phyloP scores from a whole-genome alignment of 1,284 basidiomycete species.

The Sphaerobolus stellatus region DNA sequence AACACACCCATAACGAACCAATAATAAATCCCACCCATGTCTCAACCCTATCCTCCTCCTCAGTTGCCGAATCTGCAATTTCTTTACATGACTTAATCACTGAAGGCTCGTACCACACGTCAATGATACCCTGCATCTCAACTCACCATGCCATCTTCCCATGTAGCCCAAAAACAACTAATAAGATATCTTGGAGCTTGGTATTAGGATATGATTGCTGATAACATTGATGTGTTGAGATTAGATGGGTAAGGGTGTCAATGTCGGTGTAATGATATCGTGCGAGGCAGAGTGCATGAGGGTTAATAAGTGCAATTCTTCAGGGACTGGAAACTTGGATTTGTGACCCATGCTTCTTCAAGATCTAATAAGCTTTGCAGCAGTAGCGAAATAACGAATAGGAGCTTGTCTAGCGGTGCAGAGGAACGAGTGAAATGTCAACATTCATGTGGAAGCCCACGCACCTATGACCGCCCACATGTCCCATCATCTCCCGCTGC shows the following conservation, averaged over 20 bases:
- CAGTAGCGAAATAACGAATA: too few relatives aligned
- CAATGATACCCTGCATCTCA: conserved; percentile 61
- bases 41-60: conserved; percentile 42
- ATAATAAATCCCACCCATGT: conserved; percentile 64
- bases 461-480: too few relatives aligned
- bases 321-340: too few relatives aligned
- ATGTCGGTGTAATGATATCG: conserved; percentile 41
- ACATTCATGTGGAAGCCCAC: too few relatives aligned
- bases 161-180: conserved; percentile 66
- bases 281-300: conserved; percentile 26
- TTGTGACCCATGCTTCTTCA: too few relatives aligned
- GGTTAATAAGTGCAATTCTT: too few relatives aligned
- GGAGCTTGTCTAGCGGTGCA: too few relatives aligned
- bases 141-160: conserved; percentile 9
- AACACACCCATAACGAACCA: conserved; percentile 73
- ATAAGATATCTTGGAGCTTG: conserved; percentile 51
- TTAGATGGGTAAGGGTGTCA: conserved; percentile 78
- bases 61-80: conserved; percentile 68
- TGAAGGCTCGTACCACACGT: conserved; percentile 83
- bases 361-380: too few relatives aligned
- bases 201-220: conserved; percentile 55
- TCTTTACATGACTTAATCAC: conserved; percentile 60
- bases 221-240: conserved; percentile 67
- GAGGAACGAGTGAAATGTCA: too few relatives aligned
- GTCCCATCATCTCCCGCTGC: too few relatives aligned